These are phyloP conservation scores for Cryptococcus sp. DNA, from an alignment of 1,284 basidiomycete genomes.

Conservation along the genomic window DNA sequence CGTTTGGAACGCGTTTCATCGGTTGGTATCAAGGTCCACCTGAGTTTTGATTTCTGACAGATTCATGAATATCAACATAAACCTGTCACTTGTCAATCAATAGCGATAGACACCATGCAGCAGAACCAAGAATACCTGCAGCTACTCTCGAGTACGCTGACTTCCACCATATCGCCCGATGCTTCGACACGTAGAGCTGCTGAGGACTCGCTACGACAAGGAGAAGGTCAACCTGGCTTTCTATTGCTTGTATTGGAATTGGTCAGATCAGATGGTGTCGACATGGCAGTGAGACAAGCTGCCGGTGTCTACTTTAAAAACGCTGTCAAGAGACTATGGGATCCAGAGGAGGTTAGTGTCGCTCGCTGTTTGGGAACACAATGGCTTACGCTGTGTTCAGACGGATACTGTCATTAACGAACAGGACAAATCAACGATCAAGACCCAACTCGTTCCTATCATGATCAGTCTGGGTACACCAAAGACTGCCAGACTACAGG, in stretches of 20 bases:
- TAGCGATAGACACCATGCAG: constrained; percentile 27
- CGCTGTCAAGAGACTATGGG: constrained; percentile 75
- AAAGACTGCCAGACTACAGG: constrained; percentile 48
- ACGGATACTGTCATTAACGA: constrained; percentile 6
- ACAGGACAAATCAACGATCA: constrained; percentile 50
- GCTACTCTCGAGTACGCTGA: constrained; percentile 38
- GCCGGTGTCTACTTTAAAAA: constrained; percentile 88
- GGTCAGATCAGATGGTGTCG: constrained; percentile 55
- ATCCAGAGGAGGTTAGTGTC: constrained; percentile 59
- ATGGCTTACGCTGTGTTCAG: background rate
- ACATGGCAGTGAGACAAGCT: constrained; percentile 63
- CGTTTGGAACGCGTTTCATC: no score
- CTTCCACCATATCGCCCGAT: constrained; percentile 58
- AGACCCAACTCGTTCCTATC: constrained; percentile 52
- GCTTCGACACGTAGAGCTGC: constrained; percentile 71
- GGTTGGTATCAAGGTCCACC: no score
- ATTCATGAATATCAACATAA: no score
- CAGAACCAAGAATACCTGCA: constrained; percentile 35
- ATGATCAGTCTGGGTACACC: constrained; percentile 53
- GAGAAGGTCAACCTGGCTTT: constrained; percentile 73
- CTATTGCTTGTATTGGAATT: constrained; percentile 68
- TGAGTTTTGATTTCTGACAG: no score
- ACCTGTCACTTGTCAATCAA: no score
- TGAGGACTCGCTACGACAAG: constrained; percentile 64
- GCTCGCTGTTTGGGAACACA: background rate